Evolutionary conservation across 2,329 filamentous ascomycete genomes (phyloP).

Genomic region (Colletotrichum sublineola): DNA sequence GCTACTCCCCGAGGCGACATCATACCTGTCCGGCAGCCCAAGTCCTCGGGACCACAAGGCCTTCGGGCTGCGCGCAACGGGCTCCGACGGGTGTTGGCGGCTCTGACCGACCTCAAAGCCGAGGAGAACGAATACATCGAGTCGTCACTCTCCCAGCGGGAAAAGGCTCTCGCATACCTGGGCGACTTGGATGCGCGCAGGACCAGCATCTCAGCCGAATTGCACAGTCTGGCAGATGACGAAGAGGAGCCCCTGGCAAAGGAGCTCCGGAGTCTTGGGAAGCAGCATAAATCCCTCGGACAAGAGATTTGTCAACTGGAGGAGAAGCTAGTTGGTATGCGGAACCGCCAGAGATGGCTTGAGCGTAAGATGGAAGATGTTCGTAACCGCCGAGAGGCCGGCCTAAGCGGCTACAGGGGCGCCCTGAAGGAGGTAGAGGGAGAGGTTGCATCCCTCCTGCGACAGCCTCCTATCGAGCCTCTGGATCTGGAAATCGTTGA

Average conservation of each 20-base stretch:
- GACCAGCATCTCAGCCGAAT: conserved; percentile 63
- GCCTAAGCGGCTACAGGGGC: conserved; percentile 78
- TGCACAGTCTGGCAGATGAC: conserved; percentile 67
- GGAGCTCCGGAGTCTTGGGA: conserved; percentile 71
- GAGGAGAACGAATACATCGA: conserved; percentile 76
- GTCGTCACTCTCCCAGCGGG: conserved; percentile 67
- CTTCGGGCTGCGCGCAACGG: conserved; percentile 74
- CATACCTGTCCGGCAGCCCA: conserved; percentile 72
- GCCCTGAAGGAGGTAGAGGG: conserved; percentile 75
- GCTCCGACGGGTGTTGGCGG: conserved; percentile 72
- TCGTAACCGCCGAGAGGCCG: conserved; percentile 76
- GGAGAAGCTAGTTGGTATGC: conserved; percentile 71
- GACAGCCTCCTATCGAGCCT: conserved; percentile 67
- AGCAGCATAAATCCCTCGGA: conserved; percentile 67
- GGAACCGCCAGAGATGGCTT: conserved; percentile 70
- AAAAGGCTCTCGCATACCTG: conserved; percentile 70
- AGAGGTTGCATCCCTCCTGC: conserved; percentile 71
- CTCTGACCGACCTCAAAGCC: conserved; percentile 74
- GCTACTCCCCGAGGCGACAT: conserved; percentile 61
- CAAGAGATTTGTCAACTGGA: conserved; percentile 76
- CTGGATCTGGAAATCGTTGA: conserved; percentile 55
- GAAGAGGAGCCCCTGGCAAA: conserved; percentile 69
- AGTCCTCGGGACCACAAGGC: conserved; percentile 62
- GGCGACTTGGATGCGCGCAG: conserved; percentile 65
- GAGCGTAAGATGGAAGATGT: conserved; percentile 72